Evolutionary conservation across 495 filamentous ascomycete genomes (phyloP), one percentile per base, ranked within the genome.

Genomic region (Hyaloscypha finlandica): DNA sequence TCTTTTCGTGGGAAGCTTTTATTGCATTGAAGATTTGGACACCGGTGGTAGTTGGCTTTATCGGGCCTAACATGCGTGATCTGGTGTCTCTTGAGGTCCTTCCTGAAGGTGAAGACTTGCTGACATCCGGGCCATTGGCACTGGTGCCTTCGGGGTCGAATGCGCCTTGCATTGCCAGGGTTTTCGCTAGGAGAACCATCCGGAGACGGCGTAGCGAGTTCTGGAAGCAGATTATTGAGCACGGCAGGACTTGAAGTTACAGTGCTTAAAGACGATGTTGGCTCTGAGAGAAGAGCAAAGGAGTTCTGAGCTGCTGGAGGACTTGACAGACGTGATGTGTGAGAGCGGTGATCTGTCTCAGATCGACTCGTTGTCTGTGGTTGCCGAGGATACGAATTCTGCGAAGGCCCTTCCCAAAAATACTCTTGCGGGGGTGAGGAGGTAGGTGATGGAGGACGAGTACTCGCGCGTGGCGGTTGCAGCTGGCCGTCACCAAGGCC

Each of bases 1-100:
- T 57, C 54, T 30, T 12, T 12, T 14, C 54, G 54, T 25, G 54
- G 16, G 22, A 57, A 57, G 54, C 54, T 57, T 57, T 57, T 57
- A 22, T 30, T 30, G 54, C 54, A 57, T 57, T 22, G 19, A 57
- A 9, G 54, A 25, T 25, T 57, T 30, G 54, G 54, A 12, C 54
- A 57, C 25, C 51, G 2, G 51, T 29, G 25, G 16, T 31, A 8
- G 54, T 57, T 14, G 22, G 16, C 12, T 25, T 6, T 30, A 30
- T 57, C n/a, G 12, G 22, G 54, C 22, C 2, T 30, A 12, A 20
- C n/a, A 57, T 57, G 54, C 54, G 54, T 57, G 22, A 25, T 6
- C 6, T 57, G 54, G 54, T 57, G 54, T 57, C 54, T 57, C 54
- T 4, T 0, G 54, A 57, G n/a, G 22, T 57, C 54, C 31, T 57